Conservation (phyloP, 202 grass and related monocot genomes). For the Dendrocalamus latiflorus region DNA sequence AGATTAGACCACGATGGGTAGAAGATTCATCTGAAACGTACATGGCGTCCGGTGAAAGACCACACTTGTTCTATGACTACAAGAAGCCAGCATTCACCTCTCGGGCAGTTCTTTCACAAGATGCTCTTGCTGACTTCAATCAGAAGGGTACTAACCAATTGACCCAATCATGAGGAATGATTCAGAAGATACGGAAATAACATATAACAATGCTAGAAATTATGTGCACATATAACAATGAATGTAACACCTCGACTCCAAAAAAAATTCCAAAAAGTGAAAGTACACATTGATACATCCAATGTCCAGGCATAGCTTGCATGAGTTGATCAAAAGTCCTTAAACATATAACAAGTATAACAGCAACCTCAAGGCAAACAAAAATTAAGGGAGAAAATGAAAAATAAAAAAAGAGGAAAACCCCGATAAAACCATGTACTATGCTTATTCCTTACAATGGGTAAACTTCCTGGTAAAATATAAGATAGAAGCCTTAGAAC, state of each 20-base stretch:
- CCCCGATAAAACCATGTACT: slow-evolving; percentile 49
- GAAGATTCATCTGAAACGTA: not conserved
- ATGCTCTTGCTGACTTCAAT: not conserved
- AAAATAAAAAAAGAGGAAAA: not conserved
- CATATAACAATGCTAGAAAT: not conserved
- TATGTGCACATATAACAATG: not conserved
- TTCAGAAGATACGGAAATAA: too few species aligned
- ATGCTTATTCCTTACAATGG: slow-evolving; percentile 62
- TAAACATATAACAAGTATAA: slow-evolving; percentile 34
- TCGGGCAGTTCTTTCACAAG: not conserved
- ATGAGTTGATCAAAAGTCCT: slow-evolving; percentile 29
- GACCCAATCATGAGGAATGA: not conserved
- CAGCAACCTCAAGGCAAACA: slow-evolving; percentile 41
- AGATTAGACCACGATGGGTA: not conserved
- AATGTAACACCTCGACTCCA: not conserved
- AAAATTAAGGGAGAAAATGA: slow-evolving; percentile 16
- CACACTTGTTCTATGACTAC: too few species aligned
- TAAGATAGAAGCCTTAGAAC: slow-evolving; percentile 16
- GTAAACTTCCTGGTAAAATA: slow-evolving; percentile 53
- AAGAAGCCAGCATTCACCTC: not conserved
- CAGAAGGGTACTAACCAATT: not conserved
- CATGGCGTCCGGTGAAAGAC: too few species aligned
- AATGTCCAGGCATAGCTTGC: not conserved
- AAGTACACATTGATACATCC: slow-evolving; percentile 10
- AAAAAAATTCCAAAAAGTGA: not conserved